phyloP scores from a whole-genome alignment of 2,329 filamentous ascomycete genomes.

The Dissoconium aciculare region DNA sequence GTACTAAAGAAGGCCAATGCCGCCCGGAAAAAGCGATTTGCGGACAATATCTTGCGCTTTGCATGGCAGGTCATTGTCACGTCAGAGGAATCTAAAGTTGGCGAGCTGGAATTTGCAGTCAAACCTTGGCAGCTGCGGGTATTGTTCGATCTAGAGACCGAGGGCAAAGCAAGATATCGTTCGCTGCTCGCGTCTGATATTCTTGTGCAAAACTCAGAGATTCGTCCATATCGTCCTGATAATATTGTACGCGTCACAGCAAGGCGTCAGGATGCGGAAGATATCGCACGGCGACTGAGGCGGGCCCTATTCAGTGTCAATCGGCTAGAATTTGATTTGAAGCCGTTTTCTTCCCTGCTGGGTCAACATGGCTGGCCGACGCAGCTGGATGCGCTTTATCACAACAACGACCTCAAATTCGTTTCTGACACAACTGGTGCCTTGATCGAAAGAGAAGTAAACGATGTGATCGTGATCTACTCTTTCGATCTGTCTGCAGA shows the following conservation, averaged over 20 bases:
- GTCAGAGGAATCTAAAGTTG: slow-evolving; percentile 10
- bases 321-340: slow-evolving; percentile 7
- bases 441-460: slow-evolving; percentile 4
- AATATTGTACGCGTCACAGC: slow-evolving; percentile 15
- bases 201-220: slow-evolving; percentile 7
- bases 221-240: slow-evolving; percentile 8
- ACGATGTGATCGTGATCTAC: not conserved
- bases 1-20: not conserved
- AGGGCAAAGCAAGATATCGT: slow-evolving; percentile 3
- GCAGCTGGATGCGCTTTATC: slow-evolving; percentile 4
- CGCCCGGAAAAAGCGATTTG: slow-evolving; percentile 4
- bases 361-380: slow-evolving; percentile 1
- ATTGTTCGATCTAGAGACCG: slow-evolving; percentile 9
- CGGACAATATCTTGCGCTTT: slow-evolving; percentile 10
- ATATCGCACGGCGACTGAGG: slow-evolving; percentile 10
- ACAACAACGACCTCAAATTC: slow-evolving; percentile 5
- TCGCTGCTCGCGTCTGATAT: slow-evolving; percentile 8
- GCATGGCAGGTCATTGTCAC: slow-evolving; percentile 10
- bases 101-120: slow-evolving; percentile 13
- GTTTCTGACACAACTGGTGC: slow-evolving; percentile 8
- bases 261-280: slow-evolving; percentile 12
- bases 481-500: not conserved
- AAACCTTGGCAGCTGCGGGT: slow-evolving; percentile 10
- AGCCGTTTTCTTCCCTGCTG: slow-evolving; percentile 5
- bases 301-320: slow-evolving; percentile 4